Evolutionary conservation across 208 protist genomes (phyloP), one percentile per base, ranked within the genome.

Genomic region (Spongospora subterranea): DNA sequence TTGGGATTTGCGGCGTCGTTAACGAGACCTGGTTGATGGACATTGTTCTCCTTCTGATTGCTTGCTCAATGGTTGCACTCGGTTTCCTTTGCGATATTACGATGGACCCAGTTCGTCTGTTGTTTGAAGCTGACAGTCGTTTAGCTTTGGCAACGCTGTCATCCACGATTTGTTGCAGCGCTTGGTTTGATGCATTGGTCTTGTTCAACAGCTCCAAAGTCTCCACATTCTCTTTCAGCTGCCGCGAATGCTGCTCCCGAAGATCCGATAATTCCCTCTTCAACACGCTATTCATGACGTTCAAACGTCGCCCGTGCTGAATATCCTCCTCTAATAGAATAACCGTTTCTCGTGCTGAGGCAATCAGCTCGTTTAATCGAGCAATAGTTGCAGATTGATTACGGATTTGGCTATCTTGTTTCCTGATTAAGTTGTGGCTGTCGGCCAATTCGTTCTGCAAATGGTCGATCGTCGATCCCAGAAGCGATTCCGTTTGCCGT

Each of bases 231-330:
- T 82, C 71, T n/a, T 43, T 35, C 17, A 6, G 35, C n/a, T 82
- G 71, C 6, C n/a, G 71, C 17, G 71, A 6, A 13, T 35, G 17
- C 71, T 82, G 71, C 17, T 39, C 35, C 71, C 35, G 6, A 13
- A 82, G 71, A 6, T 82, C 17, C 6, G 6, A 6, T 13, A 82
- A 13, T n/a, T 82, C 35, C 71, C 40, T 6, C 71, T 43, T 6
- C n/a, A 82, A n/a, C 13, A 43, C 71, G n/a, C 71, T 43, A 43
- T 82, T 82, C 71, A 82, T 82, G 13, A 82, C 71, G 71, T 35
- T 6, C 35, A 17, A 20, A 35, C 35, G 17, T 20, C 17, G 17
- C 6, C 17, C 71, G 6, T 35, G 35, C 6, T 82, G 6, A 13
- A 82, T 6, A 6, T 82, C 35, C 6, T 20, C 13, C 17, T 82